Evolutionary conservation across 2,329 filamentous ascomycete species (phyloP), one percentile per base, ranked within the genome.

Genomic region (Diaporthe longicolla): DNA sequence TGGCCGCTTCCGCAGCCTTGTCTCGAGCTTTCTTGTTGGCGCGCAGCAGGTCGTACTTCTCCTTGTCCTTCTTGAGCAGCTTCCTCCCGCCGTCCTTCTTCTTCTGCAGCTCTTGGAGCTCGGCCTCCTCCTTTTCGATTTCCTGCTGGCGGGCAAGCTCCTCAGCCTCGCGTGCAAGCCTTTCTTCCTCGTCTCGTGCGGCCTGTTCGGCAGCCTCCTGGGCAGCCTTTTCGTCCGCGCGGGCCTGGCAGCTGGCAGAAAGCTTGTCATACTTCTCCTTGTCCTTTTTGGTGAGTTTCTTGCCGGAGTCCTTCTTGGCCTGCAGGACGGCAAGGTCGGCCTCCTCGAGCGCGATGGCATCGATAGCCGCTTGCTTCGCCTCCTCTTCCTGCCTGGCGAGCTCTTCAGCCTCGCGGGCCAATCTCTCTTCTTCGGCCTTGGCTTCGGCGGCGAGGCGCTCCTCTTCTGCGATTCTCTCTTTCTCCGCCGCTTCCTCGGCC

Each of bases 101-200:
- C 54, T 76, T 79, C 74, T 78, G 76, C 21, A 79, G 75, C 45
- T 73, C 78, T 70, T 77, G 78, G 66, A 77, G 76, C 73, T 79
- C 78, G 73, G 77, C 29, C 45, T 77, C 75, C 70, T 76, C 75
- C 68, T 69, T 71, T 21, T 68, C 50, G 61, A 75, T 58, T 32
- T 73, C 73, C 58, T 75, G 70, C 48, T 43, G 57, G 11, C 50
- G 70, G n/a, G 75, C 75, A 40, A 71, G 70, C 35, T 76, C 70
- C 59, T 76, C 73, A 45, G 74, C 74, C 70, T 76, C 74, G 48
- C 74, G 74, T 17, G 66, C 72, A 24, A 76, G 73, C 37, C 73
- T 55, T 21, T 76, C 75, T 24, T 69, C 75, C 73, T 76, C 75
- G 21, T 76, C 73, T 24, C 72, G 74, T 11, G 68, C 61, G 10